Base-by-base conservation (phyloP, 257 asterid genomes). In the Solanum bulbocastanum region DNA sequence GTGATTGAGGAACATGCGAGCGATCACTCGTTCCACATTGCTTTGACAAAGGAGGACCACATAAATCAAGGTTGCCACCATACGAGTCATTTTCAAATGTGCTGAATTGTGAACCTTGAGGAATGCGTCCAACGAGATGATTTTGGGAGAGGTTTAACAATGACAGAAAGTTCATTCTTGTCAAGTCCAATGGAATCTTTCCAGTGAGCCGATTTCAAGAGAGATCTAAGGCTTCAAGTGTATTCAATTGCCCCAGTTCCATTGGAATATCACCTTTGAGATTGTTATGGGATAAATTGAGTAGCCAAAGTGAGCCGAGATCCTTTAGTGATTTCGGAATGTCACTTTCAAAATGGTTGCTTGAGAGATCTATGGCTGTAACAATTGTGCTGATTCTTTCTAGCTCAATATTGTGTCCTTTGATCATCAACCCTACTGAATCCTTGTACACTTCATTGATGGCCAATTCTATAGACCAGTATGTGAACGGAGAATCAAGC, bases 131-230 rank as follows among this genome's bases (percentile, higher is more conserved):
- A 12, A 81, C 5, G 0, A 81, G 4, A 1, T 3, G 84, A 10
- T 78, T 78, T 0, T 78, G 62, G 11, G 84, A 78, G 33, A 78
- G 36, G 62, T 78, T 78, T 23, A 81, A 44, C 2, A 2, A 1
- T 3, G 0, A 40, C 8, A 81, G 10, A 46, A 81, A 44, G 5
- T 18, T 81, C 8, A 81, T 12, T 4, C 3, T 4, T 65, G 72
- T 44, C n/a, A 81, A 10, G 11, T 81, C 14, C 25, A 1, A 8
- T 14, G 66, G 85, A 25, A 81, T 39, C 30, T 44, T 81, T 30
- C 66, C 85, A 44, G 39, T 81, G 65, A 81, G 35, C 23, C 12
- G 84, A 46, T 78, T 78, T 62, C 60, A 78, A n/a, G 84, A 78
- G 84, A 78, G 33, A 30, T 79, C 84, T 11, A 79, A n/a, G 0